These are phyloP conservation scores for Botrytis sinoallii DNA, from an alignment of 2,329 filamentous ascomycete species.

Conservation along the genomic window DNA sequence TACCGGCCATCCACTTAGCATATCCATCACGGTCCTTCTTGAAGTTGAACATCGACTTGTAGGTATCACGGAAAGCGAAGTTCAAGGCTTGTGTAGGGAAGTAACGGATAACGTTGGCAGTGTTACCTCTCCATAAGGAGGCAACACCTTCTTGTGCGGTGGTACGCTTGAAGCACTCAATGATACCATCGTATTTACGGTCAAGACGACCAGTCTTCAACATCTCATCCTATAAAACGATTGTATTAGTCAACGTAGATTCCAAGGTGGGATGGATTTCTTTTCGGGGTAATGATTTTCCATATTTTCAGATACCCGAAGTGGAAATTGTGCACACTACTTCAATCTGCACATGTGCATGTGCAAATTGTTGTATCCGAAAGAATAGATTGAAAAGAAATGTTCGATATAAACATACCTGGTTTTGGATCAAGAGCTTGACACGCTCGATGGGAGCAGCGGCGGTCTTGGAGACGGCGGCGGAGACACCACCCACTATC, in stretches of 20 bases:
- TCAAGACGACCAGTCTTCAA: slow-evolving; percentile 97
- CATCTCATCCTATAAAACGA: slow-evolving; percentile 86
- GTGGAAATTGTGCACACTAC: slow-evolving; percentile 3
- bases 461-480: slow-evolving; percentile 99
- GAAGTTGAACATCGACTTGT: slow-evolving; percentile 99
- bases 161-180: slow-evolving; percentile 94
- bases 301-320: neutral
- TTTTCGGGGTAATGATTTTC: slow-evolving; percentile 6
- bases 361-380: slow-evolving; percentile 25
- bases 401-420: slow-evolving; percentile 62
- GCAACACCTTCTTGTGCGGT: slow-evolving; percentile 86
- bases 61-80: slow-evolving; percentile 99
- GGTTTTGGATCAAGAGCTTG: slow-evolving; percentile 99
- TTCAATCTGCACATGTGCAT: slow-evolving; percentile 6
- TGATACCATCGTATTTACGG: slow-evolving; percentile 92
- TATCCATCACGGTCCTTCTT: slow-evolving; percentile 99
- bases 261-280: neutral
- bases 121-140: slow-evolving; percentile 99
- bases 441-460: slow-evolving; percentile 99
- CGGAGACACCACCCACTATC: slow-evolving; percentile 98
- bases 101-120: slow-evolving; percentile 99
- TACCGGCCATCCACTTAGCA: slow-evolving; percentile 98
- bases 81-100: slow-evolving; percentile 99
- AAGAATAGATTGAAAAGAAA: slow-evolving; percentile 14
- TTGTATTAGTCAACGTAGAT: slow-evolving; percentile 24